phyloP scores from a whole-genome alignment of 1,284 basidiomycete species.

The Cutaneotrichosporon cutaneum region DNA sequence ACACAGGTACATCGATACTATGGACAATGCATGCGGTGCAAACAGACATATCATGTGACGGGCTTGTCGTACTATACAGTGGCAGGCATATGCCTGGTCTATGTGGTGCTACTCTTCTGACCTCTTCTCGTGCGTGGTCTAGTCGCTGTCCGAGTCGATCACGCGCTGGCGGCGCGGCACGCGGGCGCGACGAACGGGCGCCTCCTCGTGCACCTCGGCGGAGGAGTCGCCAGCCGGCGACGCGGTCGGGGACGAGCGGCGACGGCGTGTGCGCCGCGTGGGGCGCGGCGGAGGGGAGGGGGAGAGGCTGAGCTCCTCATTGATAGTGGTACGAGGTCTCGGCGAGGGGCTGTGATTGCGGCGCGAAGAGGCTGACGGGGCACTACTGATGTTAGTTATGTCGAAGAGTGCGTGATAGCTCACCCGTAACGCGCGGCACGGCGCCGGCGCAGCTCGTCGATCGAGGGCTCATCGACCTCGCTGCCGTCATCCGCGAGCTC shows the following conservation, averaged over 20 bases:
- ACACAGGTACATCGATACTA: not conserved
- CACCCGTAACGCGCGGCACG: slow-evolving; percentile 23
- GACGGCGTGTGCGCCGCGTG: not conserved
- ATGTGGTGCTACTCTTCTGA: not conserved
- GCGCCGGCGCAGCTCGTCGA: slow-evolving; percentile 21
- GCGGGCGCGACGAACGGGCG: not conserved
- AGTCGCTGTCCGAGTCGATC: slow-evolving; percentile 7
- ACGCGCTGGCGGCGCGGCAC: not conserved
- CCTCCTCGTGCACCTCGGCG: slow-evolving; percentile 1
- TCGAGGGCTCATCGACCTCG: slow-evolving; percentile 25
- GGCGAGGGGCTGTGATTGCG: not conserved
- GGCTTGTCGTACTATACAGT: not conserved
- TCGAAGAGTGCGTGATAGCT: not conserved
- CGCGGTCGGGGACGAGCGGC: not conserved
- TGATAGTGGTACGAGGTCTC: not conserved
- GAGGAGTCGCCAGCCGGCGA: not conserved
- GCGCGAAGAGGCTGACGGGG: not conserved
- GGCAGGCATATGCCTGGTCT: slow-evolving; percentile 1
- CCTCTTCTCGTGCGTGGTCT: slow-evolving; percentile 1
- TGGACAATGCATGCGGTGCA: slow-evolving; percentile 6
- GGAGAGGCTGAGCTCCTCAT: not conserved
- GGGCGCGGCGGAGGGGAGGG: not conserved
- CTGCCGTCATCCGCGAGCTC: slow-evolving; percentile 20
- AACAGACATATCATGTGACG: not conserved
- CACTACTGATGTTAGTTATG: slow-evolving; percentile 1